Evolutionary conservation across 352 stramenopile species (phyloP), one percentile per base, ranked within the genome.

Genomic region (Pythium scleroteichum): DNA sequence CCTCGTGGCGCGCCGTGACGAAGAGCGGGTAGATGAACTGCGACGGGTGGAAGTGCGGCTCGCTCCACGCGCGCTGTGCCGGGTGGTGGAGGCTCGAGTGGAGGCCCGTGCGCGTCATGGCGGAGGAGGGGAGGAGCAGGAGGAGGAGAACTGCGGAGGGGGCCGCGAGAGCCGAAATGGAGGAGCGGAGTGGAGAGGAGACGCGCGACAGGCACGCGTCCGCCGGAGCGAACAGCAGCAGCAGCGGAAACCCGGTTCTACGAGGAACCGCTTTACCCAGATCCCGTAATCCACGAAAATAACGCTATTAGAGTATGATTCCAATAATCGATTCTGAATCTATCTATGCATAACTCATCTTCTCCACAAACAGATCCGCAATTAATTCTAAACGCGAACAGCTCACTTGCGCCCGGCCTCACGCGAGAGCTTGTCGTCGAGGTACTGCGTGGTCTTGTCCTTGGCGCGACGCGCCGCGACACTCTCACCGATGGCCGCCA

Each of bases 1-100:
- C 88, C 19, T 89, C 73, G 42, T 62, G 27, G 33, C 85, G 83
- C 51, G 72, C 24, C 35, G 88, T 96, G 59, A 95, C 83, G 64
- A 96, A 96, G n/a, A 96, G 75, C 53, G 87, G 87, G 74, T 94
- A 96, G 58, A 96, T 80, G 67, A 96, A 82, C 76, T 96, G 87
- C 59, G 83, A 93, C 63, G 82, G 80, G 68, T 96, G 87, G 46
- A 96, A 66, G 60, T 93, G 85, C 49, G 85, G 84, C 79, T 96
- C 87, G 54, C 79, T 91, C 87, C 87, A 96, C 16, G 82, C 76
- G 62, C 87, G 82, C 59, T 93, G 78, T 41, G 82, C 83, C 6
- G 81, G 70, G 64, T 94, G 85, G 69, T 94, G 82, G 69, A 96
- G 73, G 39, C 82, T 87, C 17, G 85, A 86, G 72, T 96, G 87